phyloP scores from a whole-genome alignment of 108 stramenopile genomes.

The Discostella stelligeroides region DNA sequence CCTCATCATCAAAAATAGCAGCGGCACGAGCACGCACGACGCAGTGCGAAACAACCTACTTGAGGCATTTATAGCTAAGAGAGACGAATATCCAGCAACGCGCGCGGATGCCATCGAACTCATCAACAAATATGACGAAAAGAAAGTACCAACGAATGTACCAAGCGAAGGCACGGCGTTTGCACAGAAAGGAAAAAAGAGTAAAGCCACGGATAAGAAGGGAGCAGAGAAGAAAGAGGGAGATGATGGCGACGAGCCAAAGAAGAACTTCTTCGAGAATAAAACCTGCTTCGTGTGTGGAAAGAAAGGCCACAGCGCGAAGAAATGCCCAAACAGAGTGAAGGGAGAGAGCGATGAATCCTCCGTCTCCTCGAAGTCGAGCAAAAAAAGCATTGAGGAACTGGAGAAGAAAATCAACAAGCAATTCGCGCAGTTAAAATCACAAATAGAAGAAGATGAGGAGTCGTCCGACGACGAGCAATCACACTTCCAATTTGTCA shows the following conservation, averaged over 20 bases:
- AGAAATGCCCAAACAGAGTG: not conserved
- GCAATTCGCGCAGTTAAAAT: conserved; percentile 1
- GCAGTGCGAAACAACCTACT: too few species aligned
- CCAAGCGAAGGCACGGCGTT: conserved; percentile 17
- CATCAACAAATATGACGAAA: conserved; percentile 9
- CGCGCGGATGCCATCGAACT: not conserved
- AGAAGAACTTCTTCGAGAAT: conserved; percentile 14
- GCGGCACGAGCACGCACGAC: not conserved
- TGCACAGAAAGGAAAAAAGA: conserved; percentile 23
- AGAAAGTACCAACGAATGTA: not conserved
- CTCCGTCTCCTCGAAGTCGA: conserved; percentile 13
- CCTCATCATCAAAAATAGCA: conserved; percentile 7
- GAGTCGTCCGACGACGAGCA: conserved; percentile 3
- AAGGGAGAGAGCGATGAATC: conserved; percentile 11
- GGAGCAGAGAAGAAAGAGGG: conserved; percentile 1
- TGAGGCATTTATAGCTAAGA: too few species aligned
- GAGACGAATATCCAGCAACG: not conserved
- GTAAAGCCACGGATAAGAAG: too few species aligned
- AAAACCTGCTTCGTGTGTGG: conserved; percentile 9
- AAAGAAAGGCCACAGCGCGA: conserved; percentile 7
- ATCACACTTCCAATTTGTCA: conserved; percentile 14
- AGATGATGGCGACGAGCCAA: conserved; percentile 2
- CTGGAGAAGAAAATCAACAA: conserved; percentile 20
- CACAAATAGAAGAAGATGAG: conserved; percentile 4
- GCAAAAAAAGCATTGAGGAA: not conserved